Conservation (phyloP, 345 rosid genomes). For the Eucalyptus sideroxylon region DNA sequence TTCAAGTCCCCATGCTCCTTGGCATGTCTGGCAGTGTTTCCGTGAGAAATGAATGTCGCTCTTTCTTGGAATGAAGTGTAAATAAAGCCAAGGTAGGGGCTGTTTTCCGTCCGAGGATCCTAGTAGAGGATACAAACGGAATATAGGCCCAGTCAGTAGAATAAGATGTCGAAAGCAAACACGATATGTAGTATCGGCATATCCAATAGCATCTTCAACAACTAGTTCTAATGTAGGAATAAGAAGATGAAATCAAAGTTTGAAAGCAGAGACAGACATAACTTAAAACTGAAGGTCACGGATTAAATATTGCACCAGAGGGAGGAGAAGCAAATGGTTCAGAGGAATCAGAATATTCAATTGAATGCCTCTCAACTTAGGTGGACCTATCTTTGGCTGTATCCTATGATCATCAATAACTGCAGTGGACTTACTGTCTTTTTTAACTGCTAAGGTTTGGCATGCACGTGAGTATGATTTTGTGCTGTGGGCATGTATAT, state of each 20-base stretch:
- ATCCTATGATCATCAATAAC: background rate
- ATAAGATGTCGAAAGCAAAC: background rate
- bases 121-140: background rate
- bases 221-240: background rate
- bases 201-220: background rate
- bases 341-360: background rate
- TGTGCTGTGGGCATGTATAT: background rate
- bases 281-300: background rate
- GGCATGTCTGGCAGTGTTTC: slow-evolving; percentile 93
- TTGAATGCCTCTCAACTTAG: background rate
- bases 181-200: background rate
- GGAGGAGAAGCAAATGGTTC: background rate
- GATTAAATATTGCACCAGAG: background rate
- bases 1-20: slow-evolving; percentile 73
- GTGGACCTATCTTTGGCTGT: background rate
- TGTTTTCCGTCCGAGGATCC: slow-evolving; percentile 86
- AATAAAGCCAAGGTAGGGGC: slow-evolving; percentile 84
- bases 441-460: background rate
- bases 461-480: background rate
- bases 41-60: slow-evolving; percentile 92
- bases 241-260: background rate
- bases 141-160: background rate
- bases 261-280: background rate
- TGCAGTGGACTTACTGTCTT: background rate
- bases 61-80: slow-evolving; percentile 97